Base-by-base conservation (phyloP, 192 early-diverging fungal genomes). In the Podila horticola region DNA sequence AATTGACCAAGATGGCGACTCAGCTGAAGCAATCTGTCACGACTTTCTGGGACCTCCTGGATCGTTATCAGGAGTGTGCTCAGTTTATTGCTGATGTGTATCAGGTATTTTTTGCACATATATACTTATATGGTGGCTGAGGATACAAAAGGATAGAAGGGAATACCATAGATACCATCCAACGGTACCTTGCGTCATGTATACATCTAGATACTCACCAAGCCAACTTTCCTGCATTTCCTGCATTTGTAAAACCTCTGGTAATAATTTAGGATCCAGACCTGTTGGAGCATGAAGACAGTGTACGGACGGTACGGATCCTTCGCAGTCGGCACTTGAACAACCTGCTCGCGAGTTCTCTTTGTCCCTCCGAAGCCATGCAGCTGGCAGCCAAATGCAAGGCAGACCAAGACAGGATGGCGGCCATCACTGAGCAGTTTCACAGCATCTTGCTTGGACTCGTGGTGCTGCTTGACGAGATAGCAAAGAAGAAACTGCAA, bases 301-400 rank as follows among this genome's bases (percentile, higher is more conserved):
- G 58, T 10, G 55, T 72, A 24, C 45, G 60, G 49, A 71, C 62
- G 9, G 48, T 72, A 45, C 63, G 65, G 49, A 71, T 67, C 6
- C 75, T 79, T 10, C 66, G 64, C 50, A 79, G 75, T 63, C 75
- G 75, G 9, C 69, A 79, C 19, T 59, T 79, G 36, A 67, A 79
- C 50, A 72, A 58, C 51, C 51, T 79, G 17, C 69, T 79, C n/a
- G 34, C 50, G 5, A 64, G 34, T 29, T 69, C 69, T n/a, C 69
- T 71, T 5, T 36, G 30, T 3, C 60, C 64, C 0, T 59, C 33
- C 6, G 68, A 71, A 19, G 50, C 66, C 10, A 45, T 59, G 9
- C 34, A 36, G 17, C 34, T 72, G 15, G 12, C 36, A 9, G 29
- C 51, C 15, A 71, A 67, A 58, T 41, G 66, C 10, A 17, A 63